Evolutionary conservation across 306 rosid species (phyloP).

Genomic region (Cucumis hystrix): DNA sequence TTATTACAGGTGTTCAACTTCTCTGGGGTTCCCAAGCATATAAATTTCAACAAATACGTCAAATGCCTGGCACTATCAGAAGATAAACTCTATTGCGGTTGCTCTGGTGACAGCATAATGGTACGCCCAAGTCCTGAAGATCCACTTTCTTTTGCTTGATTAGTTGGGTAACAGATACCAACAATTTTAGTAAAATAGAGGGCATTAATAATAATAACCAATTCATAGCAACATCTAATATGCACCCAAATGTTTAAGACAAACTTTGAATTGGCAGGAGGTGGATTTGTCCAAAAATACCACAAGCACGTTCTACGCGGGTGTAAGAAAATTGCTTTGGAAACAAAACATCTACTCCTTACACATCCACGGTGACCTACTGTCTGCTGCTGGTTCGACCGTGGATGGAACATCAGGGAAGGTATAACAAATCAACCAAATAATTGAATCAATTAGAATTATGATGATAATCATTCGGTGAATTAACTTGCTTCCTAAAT

Average conservation of each 20-base stretch:
- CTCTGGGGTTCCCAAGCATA: slow-evolving; percentile 50
- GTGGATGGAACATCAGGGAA: slow-evolving; percentile 65
- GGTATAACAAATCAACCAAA: slow-evolving; percentile 24
- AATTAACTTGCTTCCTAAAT: not conserved
- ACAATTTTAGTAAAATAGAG: not conserved
- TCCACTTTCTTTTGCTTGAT: too few species aligned
- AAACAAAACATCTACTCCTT: slow-evolving; percentile 67
- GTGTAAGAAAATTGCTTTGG: slow-evolving; percentile 64
- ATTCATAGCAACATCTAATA: too few species aligned
- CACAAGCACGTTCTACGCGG: slow-evolving; percentile 56
- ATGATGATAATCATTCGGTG: not conserved
- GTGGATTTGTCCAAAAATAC: slow-evolving; percentile 50
- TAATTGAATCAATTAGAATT: not conserved
- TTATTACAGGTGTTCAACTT: slow-evolving; percentile 43
- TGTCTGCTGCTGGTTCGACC: slow-evolving; percentile 62
- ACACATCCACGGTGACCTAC: slow-evolving; percentile 46
- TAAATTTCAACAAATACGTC: slow-evolving; percentile 68
- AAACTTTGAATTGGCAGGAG: slow-evolving; percentile 35
- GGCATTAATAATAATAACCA: not conserved
- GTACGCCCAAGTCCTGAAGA: slow-evolving; percentile 16
- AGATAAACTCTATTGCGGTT: slow-evolving; percentile 65
- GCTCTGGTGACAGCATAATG: slow-evolving; percentile 76
- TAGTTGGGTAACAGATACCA: too few species aligned
- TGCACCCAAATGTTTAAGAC: too few species aligned
- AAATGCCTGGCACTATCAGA: slow-evolving; percentile 62